Evolutionary conservation across 345 rosid species (phyloP), one percentile per base, ranked within the genome.

Genomic region (Excoecaria cochinchinensis): DNA sequence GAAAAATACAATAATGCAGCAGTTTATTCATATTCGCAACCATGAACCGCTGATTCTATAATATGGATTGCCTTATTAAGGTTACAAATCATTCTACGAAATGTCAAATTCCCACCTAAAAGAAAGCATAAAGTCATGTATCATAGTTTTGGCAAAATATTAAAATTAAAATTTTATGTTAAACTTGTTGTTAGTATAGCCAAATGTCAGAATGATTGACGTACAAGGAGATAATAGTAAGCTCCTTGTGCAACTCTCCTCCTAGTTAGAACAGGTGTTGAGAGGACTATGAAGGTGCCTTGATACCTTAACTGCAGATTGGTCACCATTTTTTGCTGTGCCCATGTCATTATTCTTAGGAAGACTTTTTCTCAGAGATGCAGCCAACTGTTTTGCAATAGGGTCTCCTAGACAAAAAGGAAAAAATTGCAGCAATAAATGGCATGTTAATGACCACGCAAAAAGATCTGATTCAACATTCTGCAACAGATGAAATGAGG

Each of bases 351-450:
- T 82, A 78, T 56, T 84, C 58, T 83, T 84, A 81, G 77, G 77
- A 76, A 86, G 69, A 82, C 36, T 79, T 80, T 14, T 76, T 63
- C 82, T 74, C 22, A 86, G 85, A 72, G 91, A 82, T 76, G 76
- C 80, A 53, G 73, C 73, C 74, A 80, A 81, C 67, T 86, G 84
- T 79, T 88, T 91, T 39, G 90, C 89, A 73, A 91, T 86, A 53
- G 97, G 94, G 75, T 95, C 97, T 59, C 85, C 97, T 95, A 74
- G 67, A 77, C 31, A 70, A 71, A 76, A n/a, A 69, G 21, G 8
- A 51, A 67, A 76, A 62, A 46, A 65, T 42, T 11, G 25, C 42
- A 59, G 70, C 58, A 48, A 48, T 15, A 48, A 17, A 76, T 8
- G 48, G 38, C 52, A 61, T 39, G 57, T 51, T 62, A 76, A n/a